Evolutionary conservation across 1,139 yeast genomes (phyloP), one percentile per base, ranked within the genome.

Genomic region (Suhomyces chickasaworum): DNA sequence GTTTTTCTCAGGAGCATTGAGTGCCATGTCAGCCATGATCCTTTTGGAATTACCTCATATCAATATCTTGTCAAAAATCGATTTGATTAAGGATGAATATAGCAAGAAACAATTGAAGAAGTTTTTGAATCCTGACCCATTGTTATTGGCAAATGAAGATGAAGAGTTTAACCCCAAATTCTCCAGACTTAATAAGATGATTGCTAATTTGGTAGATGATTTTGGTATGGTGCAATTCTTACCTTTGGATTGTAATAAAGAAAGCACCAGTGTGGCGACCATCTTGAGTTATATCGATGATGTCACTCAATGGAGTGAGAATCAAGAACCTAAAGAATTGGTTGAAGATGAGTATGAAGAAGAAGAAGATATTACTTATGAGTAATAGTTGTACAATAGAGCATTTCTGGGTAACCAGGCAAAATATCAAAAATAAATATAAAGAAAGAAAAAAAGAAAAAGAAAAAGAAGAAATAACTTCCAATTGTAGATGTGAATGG

Each of bases 11-110:
- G 99, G 99, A 2, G 96, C 96, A 0, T 73, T 95, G 53, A 84
- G 93, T 62, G 99, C 99, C 31, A 95, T 95, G 99, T 85, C 96
- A 23, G 97, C 99, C 1, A 95, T 95, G 99, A 89, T 93, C 38
- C 72, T 93, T 49, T 74, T 93, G 45, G 99, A 93, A 63, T 77
- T 93, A 37, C 99, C 99, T 12, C 99, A 93, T 64, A 84, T 93
- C 51, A 93, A 93, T 63, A 82, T 93, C 33, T 71, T 91, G 41
- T 86, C 95, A 46, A 93, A 93, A 61, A 71, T 88, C 49, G 99
- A 95, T 62, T 75, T 93, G 60, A 81, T 93, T 39, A 87, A 86
- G 58, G 86, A 84, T 57, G 87, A 86, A 34, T 81, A 81, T 36
- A 81, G 86, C 15, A 83, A 80, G 57, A 83, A 87, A 50, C 89